phyloP scores from a whole-genome alignment of 2,329 filamentous ascomycete species.

The Thielaviopsis ethacetica region DNA sequence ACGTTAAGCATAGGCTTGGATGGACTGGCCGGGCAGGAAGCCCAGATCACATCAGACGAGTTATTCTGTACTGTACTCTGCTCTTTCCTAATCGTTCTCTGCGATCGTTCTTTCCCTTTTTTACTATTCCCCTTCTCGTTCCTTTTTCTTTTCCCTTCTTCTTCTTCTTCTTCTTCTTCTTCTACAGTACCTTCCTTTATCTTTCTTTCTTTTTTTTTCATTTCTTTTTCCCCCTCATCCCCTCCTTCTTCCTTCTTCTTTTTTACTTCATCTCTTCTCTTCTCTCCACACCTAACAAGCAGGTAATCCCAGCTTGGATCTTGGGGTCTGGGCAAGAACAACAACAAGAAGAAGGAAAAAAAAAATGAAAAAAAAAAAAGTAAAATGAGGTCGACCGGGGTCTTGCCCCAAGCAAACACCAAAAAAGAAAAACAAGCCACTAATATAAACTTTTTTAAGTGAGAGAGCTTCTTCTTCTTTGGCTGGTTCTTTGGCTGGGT shows the following conservation, averaged over 20 bases:
- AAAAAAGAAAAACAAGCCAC: neutral
- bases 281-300: neutral
- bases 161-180: neutral
- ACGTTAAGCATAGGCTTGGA: neutral
- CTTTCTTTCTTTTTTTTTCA: too few species aligned
- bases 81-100: neutral
- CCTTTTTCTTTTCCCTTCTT: neutral
- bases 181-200: too few species aligned
- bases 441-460: neutral
- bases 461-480: too few species aligned
- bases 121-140: neutral
- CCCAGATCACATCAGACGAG: neutral
- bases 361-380: neutral
- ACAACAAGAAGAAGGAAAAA: too few species aligned
- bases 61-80: neutral
- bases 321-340: neutral
- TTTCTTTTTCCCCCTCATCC: neutral
- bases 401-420: neutral
- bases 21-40: neutral
- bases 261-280: neutral
- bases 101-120: neutral
- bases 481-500: too few species aligned
- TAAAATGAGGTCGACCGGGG: constrained; percentile 1
- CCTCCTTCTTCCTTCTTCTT: neutral
- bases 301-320: neutral